Base-by-base conservation (phyloP, 2,329 filamentous ascomycete genomes). In the Sarocladiaceae sp. region DNA sequence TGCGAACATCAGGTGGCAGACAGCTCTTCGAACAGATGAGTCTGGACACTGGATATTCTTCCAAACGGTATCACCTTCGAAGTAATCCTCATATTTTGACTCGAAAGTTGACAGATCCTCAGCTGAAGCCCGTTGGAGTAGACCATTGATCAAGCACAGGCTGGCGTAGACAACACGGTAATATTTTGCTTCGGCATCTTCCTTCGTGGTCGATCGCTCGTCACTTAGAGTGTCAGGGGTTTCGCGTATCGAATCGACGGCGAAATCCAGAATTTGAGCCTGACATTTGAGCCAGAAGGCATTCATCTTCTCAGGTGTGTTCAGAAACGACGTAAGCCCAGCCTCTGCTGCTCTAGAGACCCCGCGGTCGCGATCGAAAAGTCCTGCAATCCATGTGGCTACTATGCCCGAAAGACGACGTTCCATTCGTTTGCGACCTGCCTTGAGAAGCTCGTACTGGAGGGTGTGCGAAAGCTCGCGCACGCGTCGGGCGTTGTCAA, bases 131-230 rank as follows among this genome's bases (percentile, higher is more conserved):
- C 63, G 73, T 35, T 69, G 65, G 1, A 83, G 55, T 1, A 83
- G 63, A 23, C 70, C 69, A 3, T 76, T 53, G 2, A 80, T 71
- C 5, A 83, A 63, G 1, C 73, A 76, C 18, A 83, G 56, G 45
- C 74, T 74, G 6, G 69, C 70, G 9, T 69, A 70, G 3, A 80
- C 56, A 3, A 96, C 89, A 37, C 93, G 78, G 48, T 82, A 78
- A 65, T 94, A 93, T 55, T 95, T 96, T 15, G 85, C 78, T 52
- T 89, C 78, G 3, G 88, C 82, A 59, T 98, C 93, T 53, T 97
- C 91, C 7, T 78, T 67, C 47, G 80, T 93, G 3, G 89, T 87
- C 1, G 82, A 88, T 19, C 91, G 78, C 64, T 94, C 87, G 59
- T 98, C 93, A 58, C 90, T 97, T 27, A 98, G 69, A 0, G 88